Evolutionary conservation across 306 rosid genomes (phyloP), one percentile per base, ranked within the genome.

Genomic region (Argentina anserina): DNA sequence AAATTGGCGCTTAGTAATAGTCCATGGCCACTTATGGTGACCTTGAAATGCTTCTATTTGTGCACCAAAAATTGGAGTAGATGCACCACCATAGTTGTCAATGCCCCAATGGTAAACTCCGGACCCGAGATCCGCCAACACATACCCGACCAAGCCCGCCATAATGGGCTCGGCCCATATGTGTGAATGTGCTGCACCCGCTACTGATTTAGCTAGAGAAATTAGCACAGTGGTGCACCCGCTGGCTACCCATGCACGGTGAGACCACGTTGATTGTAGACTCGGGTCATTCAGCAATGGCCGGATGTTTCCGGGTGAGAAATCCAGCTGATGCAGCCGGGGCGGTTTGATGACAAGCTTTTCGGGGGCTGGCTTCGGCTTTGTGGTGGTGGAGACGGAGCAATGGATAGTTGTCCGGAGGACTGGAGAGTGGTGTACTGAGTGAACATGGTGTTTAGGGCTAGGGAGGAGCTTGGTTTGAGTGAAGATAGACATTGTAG

Each of bases 31-130:
- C 83, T 87, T 89, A 21, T 94, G 98, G 68, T 94, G 98, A 4
- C 98, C 96, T 83, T 91, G 97, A 13, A 94, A 94, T 1, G 91
- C 97, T 12, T 89, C 95, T 11, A 91, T 94, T 58, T 94, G 98
- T 15, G 83, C 12, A 12, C 98, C 98, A 50, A 94, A 80, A 14
- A 89, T 3, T 63, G 95, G 95, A 37, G 91, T 89, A 2, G 92
- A 80, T 1, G 67, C 82, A 39, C 77, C 81, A 0, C 97, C 97
- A 25, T 91, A 94, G 26, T 94, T 94, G 61, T 90, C 97, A 34
- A 94, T 91, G 15, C 84, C 89, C 98, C 97, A 94, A 15, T 94
- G 98, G 69, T 91, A 94, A n/a, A 91, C 80, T 17, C 97, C 98
- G 1, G 97, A 91, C 1, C 89, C 96, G 21, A 94, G 91, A 41